These are phyloP conservation scores for Hypholoma fasciculare DNA, from an alignment of 768 basidiomycete genomes.

Conservation along the genomic window DNA sequence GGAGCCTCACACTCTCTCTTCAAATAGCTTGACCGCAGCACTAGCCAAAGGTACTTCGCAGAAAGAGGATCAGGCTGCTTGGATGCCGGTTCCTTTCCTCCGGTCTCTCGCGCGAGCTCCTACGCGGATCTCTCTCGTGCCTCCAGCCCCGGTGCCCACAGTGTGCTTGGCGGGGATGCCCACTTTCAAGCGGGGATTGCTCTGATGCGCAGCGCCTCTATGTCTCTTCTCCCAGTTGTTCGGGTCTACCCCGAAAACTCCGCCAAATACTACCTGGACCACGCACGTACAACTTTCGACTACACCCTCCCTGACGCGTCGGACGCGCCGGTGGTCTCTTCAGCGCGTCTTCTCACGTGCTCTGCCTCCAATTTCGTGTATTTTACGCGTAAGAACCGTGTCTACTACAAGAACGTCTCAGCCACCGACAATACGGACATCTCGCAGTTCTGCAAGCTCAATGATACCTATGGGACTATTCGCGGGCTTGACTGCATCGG, in stretches of 20 bases:
- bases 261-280: constrained; percentile 24
- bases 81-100: no score
- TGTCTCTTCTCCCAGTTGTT: constrained; percentile 16
- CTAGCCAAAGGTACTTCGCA: no score
- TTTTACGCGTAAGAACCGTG: constrained; percentile 54
- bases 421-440: constrained; percentile 38
- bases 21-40: no score
- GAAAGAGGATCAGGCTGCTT: no score
- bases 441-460: constrained; percentile 50
- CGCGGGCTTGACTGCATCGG: constrained; percentile 42
- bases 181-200: constrained; percentile 6
- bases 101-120: no score
- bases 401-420: constrained; percentile 50
- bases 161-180: not conserved
- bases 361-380: constrained; percentile 44
- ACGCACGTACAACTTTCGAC: constrained; percentile 22
- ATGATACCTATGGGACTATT: constrained; percentile 45
- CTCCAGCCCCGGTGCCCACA: not conserved
- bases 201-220: constrained; percentile 25
- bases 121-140: not conserved
- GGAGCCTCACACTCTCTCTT: no score
- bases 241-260: constrained; percentile 20
- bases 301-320: constrained; percentile 23
- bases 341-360: constrained; percentile 37
- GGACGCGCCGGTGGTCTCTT: constrained; percentile 2